A percentile compares a stretch with the other conserved stretches of the same genome.
phyloP scores from a whole-genome alignment of 495 filamentous ascomycete species.

The Halenospora varia region DNA sequence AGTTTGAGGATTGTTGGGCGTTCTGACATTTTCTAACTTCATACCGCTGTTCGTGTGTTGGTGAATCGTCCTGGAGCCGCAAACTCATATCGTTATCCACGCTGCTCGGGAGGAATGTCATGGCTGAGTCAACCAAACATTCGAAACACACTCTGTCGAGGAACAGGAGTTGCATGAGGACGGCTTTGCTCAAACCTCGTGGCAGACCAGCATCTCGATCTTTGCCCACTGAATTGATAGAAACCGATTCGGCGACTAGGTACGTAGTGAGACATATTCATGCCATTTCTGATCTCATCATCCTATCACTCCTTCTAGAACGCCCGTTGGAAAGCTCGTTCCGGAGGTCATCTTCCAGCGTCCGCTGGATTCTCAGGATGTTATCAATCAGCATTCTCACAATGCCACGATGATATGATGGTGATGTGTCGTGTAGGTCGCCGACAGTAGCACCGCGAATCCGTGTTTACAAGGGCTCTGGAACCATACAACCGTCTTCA shows the following conservation, averaged over 20 bases:
- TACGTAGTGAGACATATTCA: constrained; percentile 19
- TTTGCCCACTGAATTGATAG: constrained; percentile 2
- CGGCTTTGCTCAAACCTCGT: background rate
- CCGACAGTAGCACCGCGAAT: background rate
- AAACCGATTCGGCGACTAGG: constrained; percentile 7
- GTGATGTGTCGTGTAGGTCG: too few relatives aligned
- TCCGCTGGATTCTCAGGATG: background rate
- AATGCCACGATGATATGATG: too few relatives aligned
- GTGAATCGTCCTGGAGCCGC: background rate
- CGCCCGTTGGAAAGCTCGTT: constrained; percentile 10
- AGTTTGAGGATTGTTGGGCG: too few relatives aligned
- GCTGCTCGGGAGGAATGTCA: background rate
- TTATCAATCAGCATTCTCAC: background rate
- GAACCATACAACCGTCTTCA: background rate
- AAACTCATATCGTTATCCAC: too few relatives aligned
- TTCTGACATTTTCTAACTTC: background rate
- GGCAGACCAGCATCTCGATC: background rate
- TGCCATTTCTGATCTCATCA: background rate
- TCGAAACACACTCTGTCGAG: constrained; percentile 19
- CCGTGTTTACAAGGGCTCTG: background rate
- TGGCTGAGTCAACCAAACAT: background rate
- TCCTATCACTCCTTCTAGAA: constrained; percentile 15
- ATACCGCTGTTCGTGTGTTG: background rate
- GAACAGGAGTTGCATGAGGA: constrained; percentile 18
- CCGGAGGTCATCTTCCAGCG: too few relatives aligned